phyloP scores from a whole-genome alignment of 345 rosid species.

The Populus pruinosa region DNA sequence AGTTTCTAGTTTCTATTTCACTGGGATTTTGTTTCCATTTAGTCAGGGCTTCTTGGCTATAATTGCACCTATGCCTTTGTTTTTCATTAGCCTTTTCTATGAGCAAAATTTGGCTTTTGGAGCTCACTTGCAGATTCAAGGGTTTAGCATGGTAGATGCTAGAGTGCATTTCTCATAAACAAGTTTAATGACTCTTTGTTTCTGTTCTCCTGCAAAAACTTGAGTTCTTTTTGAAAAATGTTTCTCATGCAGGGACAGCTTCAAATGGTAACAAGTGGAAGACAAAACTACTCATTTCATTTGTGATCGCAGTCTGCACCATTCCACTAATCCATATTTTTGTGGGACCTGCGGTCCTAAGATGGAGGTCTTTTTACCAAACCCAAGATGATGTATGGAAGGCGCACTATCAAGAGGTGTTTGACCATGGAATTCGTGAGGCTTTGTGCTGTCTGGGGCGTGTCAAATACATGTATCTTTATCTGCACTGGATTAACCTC shows the following conservation, averaged over 20 bases:
- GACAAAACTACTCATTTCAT: slow-evolving; percentile 43
- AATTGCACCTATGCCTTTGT: neutral
- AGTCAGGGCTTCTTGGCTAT: neutral
- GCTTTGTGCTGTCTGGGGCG: slow-evolving; percentile 92
- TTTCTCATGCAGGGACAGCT: slow-evolving; percentile 39
- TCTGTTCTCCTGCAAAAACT: neutral
- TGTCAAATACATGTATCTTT: slow-evolving; percentile 62
- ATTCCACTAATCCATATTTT: slow-evolving; percentile 67
- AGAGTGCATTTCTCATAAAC: neutral
- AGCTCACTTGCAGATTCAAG: neutral
- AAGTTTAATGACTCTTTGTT: neutral
- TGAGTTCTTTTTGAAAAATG: slow-evolving; percentile 8
- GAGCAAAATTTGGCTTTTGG: neutral
- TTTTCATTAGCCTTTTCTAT: neutral
- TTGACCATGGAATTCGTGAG: slow-evolving; percentile 95
- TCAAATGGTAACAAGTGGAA: slow-evolving; percentile 48
- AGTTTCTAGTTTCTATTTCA: neutral
- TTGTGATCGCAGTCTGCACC: slow-evolving; percentile 43
- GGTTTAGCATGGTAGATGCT: neutral
- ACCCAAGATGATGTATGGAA: slow-evolving; percentile 90
- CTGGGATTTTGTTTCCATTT: neutral
- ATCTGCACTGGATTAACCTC: slow-evolving; percentile 7
- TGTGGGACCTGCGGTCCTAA: slow-evolving; percentile 69
- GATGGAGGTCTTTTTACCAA: slow-evolving; percentile 83
- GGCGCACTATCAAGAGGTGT: slow-evolving; percentile 87